Base-by-base conservation (phyloP, 257 asterid genomes). In the Solanum chaucha region DNA sequence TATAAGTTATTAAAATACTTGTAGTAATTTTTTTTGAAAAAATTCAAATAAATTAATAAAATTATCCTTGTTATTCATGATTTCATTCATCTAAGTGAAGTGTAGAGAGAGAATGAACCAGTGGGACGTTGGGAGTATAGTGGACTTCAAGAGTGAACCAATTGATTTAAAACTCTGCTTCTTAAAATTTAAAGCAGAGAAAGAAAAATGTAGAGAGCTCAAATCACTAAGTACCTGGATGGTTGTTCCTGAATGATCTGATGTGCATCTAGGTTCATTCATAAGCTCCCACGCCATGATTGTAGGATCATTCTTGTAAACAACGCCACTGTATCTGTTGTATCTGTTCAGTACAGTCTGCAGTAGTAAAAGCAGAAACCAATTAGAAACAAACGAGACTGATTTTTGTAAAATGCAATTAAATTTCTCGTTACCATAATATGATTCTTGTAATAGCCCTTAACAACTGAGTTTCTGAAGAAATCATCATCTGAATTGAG, bases 261-360 rank as follows among this genome's bases (percentile, higher is more conserved):
- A 91, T 68, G 95, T 89, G 93, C 98, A 97, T 90, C 98, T 93
- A 8, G 98, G 98, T 90, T 97, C 98, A 92, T 95, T 95, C 95
- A 95, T 95, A 59, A 97, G 98, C 83, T 97, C 99, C 99, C 99
- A 97, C 2, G 99, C 98, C 99, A 97, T 97, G 77, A 97, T 97
- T 87, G 98, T 95, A 11, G 98, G 98, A 74, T 97, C 99, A 92
- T 95, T 93, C 93, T 92, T 95, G 95, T 97, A 97, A 85, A 88
- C 51, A 75, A 90, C 86, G 87, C 98, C 94, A 67, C 83, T 94
- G 20, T 89, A 81, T 34, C 92, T 92, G 89, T 97, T 97, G 77
- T 86, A 82, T 87, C 99, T 93, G 87, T 92, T 94, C 19, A 97
- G 88, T 90, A 97, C 92, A 85, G 89, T 91, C 99, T 97, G 89